A percentile compares a stretch with the other conserved stretches of the same genome.
Conservation (phyloP, 1,284 basidiomycete species). For the Pseudozyma sp. region DNA sequence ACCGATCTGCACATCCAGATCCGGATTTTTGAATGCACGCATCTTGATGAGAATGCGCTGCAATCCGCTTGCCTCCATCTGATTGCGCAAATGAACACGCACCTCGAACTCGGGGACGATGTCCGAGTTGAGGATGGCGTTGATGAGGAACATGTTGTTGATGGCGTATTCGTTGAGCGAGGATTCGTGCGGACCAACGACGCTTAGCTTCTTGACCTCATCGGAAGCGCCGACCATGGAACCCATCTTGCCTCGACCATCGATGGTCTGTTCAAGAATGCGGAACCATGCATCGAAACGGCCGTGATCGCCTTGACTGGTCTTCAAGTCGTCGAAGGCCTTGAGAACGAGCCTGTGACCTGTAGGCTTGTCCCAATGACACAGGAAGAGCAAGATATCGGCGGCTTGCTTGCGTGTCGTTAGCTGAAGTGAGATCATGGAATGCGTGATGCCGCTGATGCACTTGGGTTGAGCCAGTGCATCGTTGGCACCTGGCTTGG, state of each 20-base stretch:
- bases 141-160: conserved; percentile 63
- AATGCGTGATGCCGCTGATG: conserved; percentile 84
- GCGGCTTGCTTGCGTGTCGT: conserved; percentile 83
- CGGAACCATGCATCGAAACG: conserved; percentile 92
- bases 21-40: conserved; percentile 75
- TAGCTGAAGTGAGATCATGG: conserved; percentile 85
- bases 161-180: conserved; percentile 74
- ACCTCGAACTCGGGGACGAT: conserved; percentile 74
- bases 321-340: conserved; percentile 70
- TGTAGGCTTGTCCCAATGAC: conserved; percentile 71
- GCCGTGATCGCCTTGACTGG: conserved; percentile 55
- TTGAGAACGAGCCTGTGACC: conserved; percentile 72
- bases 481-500: conserved; percentile 80
- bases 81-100: conserved; percentile 83
- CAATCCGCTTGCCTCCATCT: conserved; percentile 89
- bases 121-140: conserved; percentile 61
- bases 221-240: conserved; percentile 93
- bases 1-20: conserved; percentile 79
- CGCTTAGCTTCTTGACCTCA: conserved; percentile 76
- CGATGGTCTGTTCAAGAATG: conserved; percentile 80
- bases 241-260: conserved; percentile 92
- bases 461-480: conserved; percentile 82
- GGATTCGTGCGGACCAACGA: conserved; percentile 79
- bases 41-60: conserved; percentile 80
- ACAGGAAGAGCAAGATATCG: conserved; percentile 77